phyloP scores from a whole-genome alignment of 2,329 filamentous ascomycete species.

The Aspergillus nomiae region DNA sequence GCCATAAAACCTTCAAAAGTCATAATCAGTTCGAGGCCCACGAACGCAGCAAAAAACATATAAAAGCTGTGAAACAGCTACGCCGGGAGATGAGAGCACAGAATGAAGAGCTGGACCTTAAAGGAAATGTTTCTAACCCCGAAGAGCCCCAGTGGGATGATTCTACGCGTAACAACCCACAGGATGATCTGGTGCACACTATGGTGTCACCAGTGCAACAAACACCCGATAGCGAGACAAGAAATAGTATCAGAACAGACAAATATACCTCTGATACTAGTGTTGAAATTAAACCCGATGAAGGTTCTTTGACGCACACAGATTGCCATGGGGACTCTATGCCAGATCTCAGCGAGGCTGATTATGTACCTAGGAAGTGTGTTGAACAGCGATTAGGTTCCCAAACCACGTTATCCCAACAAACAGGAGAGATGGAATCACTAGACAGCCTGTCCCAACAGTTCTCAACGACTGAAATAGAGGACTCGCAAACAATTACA shows the following conservation, averaged over 20 bases:
- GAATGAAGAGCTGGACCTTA: conserved; percentile 55
- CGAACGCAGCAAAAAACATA: conserved; percentile 94
- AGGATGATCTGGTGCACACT: not conserved
- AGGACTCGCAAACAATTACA: conserved; percentile 21
- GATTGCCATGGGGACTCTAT: not conserved
- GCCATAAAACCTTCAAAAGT: conserved; percentile 75
- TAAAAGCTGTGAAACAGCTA: conserved; percentile 80
- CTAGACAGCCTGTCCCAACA: conserved; percentile 16
- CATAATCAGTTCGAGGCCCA: conserved; percentile 89
- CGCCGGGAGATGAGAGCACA: conserved; percentile 82
- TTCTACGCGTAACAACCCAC: not conserved
- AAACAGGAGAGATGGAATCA: conserved; percentile 13
- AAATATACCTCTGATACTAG: not conserved
- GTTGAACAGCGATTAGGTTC: conserved; percentile 41
- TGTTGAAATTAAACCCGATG: not conserved
- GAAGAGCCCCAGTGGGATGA: not conserved
- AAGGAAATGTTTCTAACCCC: conserved; percentile 7
- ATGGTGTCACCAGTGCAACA: not conserved
- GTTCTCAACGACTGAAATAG: conserved; percentile 22
- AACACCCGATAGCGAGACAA: not conserved
- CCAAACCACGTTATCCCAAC: conserved; percentile 15
- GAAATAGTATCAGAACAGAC: not conserved
- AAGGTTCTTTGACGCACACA: not conserved
- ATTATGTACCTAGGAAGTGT: conserved; percentile 47
- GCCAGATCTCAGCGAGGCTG: conserved; percentile 23